These are phyloP conservation scores for Diplodia mutila DNA, from an alignment of 2,329 filamentous ascomycete genomes.

Conservation along the genomic window DNA sequence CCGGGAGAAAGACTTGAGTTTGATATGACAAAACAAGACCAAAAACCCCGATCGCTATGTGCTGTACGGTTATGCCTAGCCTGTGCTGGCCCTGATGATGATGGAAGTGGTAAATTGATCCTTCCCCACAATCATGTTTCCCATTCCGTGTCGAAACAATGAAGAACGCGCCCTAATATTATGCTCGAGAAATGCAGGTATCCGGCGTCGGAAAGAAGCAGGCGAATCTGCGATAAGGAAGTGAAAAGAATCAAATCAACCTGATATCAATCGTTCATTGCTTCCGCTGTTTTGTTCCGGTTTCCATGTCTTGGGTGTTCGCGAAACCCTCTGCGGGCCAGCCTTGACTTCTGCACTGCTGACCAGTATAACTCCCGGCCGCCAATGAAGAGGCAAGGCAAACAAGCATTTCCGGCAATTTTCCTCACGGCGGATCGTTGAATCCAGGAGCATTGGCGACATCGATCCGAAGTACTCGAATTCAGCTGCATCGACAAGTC, in stretches of 20 bases:
- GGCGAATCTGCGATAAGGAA: background rate
- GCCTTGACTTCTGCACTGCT: background rate
- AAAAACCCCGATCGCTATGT: slow-evolving; percentile 23
- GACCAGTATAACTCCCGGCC: background rate
- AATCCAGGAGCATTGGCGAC: background rate
- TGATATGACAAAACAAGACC: slow-evolving; percentile 1
- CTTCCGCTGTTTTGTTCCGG: background rate
- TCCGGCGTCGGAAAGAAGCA: background rate
- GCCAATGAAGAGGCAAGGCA: background rate
- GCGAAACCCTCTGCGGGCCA: background rate
- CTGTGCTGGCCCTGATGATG: background rate
- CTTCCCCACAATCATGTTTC: slow-evolving; percentile 8
- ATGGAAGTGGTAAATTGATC: background rate
- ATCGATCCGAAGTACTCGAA: background rate
- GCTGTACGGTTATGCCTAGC: slow-evolving; percentile 16
- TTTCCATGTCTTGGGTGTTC: background rate
- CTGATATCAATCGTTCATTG: background rate
- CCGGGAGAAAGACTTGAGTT: background rate
- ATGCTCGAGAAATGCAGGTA: slow-evolving; percentile 13
- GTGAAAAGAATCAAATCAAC: background rate
- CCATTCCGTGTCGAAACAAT: slow-evolving; percentile 1
- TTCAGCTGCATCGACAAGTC: background rate
- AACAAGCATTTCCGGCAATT: background rate
- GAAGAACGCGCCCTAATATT: background rate
- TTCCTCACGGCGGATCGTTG: background rate